Base-by-base conservation (phyloP, 2,329 filamentous ascomycete species). In the Hirsutella rhossiliensis region DNA sequence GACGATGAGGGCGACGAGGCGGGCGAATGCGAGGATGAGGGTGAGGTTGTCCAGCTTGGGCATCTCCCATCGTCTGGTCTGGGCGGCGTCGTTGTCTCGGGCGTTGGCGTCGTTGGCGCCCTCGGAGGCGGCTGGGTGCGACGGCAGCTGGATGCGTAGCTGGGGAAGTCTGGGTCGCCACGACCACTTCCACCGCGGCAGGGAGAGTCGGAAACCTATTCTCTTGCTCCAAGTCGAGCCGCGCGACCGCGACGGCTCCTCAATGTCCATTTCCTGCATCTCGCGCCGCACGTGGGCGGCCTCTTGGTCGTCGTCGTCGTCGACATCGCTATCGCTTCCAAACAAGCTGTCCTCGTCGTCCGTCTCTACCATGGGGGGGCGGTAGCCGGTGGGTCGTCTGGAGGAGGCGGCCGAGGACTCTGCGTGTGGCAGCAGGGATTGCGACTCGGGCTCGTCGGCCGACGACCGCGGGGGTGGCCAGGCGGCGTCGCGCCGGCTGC, bases 221-320 rank as follows among this genome's bases (percentile, higher is more conserved):
- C 72, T 62, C 59, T 79, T 79, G 42, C 71, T 67, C 69, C 73
- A 78, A 43, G 67, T 58, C 3, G 66, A 69, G 20, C 68, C 60
- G 28, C 64, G 61, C 43, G 64, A 54, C 46, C 62, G 57, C 41
- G 66, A 61, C 27, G 79, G 78, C 52, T 94, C 87, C 55, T 87
- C 76, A 37, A 94, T 78, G 53, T 94, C 87, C 74, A 94, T 80
- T 73, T 96, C 84, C 58, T 94, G 79, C 68, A 97, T 82, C 64
- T 92, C 86, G 52, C 83, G 76, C 49, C 86, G 80, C 54, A 92
- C 73, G 49, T 80, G 78, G 29, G 76, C 78, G 32, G 78, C 78
- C 51, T 84, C 74, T 29, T 62, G 73, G 36, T 61, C 60, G 41
- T 67, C 67, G 43, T 64, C 66, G 37, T 60, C 60, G 41, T 67